Evolutionary conservation across 2,329 filamentous ascomycete species (phyloP).

Genomic region (Alternaria ethzedia): DNA sequence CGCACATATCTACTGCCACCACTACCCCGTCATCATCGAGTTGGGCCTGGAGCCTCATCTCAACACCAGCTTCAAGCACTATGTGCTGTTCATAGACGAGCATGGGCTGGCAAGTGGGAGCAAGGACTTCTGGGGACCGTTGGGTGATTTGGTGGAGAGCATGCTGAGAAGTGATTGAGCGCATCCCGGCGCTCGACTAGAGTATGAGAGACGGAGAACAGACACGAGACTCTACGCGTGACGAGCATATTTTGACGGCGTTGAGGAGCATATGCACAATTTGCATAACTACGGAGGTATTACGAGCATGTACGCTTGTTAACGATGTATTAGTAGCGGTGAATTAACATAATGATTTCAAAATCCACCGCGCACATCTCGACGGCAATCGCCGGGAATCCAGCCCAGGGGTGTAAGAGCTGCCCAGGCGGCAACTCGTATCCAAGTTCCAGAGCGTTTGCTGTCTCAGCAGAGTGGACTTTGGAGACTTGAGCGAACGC

Average conservation of each 20-base stretch:
- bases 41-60: constrained; percentile 95
- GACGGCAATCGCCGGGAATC: neutral
- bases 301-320: constrained; percentile 14
- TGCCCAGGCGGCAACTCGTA: neutral
- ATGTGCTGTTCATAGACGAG: constrained; percentile 98
- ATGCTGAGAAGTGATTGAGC: constrained; percentile 85
- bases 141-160: constrained; percentile 95
- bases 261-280: constrained; percentile 1
- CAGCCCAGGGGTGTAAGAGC: neutral
- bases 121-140: constrained; percentile 95
- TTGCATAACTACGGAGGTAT: constrained; percentile 5
- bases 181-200: neutral
- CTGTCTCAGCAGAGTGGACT: neutral
- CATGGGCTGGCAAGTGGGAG: constrained; percentile 83
- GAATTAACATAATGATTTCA: neutral
- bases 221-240: neutral
- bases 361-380: neutral
- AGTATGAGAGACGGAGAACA: neutral
- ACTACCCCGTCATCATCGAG: constrained; percentile 95
- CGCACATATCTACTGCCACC: constrained; percentile 95
- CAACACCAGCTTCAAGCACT: constrained; percentile 99
- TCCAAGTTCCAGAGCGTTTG: neutral
- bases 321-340: constrained; percentile 22
- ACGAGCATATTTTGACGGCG: constrained; percentile 7
- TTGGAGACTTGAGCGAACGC: neutral